phyloP scores from a whole-genome alignment of 2,329 filamentous ascomycete genomes.

The Xylariaceae sp. region DNA sequence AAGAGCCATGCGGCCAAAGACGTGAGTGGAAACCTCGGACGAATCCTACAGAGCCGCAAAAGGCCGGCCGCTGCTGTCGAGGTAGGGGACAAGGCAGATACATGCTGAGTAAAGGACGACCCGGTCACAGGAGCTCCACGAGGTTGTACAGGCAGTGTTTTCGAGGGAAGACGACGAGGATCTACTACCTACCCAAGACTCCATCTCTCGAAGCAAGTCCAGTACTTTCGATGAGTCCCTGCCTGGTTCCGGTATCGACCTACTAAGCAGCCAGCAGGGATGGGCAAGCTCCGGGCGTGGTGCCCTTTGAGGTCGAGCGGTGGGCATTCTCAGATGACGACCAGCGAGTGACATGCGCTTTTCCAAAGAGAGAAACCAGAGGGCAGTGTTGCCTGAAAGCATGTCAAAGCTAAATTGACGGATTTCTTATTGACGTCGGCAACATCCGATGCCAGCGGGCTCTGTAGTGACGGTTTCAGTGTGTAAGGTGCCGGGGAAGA shows the following conservation, averaged over 20 bases:
- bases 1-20: constrained; percentile 17
- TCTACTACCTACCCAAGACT: no score
- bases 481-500: background rate
- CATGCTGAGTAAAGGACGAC: constrained; percentile 19
- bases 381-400: constrained; percentile 23
- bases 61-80: constrained; percentile 16
- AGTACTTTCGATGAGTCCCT: constrained; percentile 20
- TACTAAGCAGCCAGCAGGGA: constrained; percentile 19
- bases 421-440: constrained; percentile 14
- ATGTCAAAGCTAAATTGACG: constrained; percentile 4
- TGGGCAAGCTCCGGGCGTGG: constrained; percentile 17
- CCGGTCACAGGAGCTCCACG: no score
- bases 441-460: constrained; percentile 6
- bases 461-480: background rate
- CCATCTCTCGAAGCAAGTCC: constrained; percentile 19
- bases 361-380: constrained; percentile 9
- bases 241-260: constrained; percentile 19
- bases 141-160: no score
- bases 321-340: constrained; percentile 13
- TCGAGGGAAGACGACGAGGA: no score
- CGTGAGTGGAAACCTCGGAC: constrained; percentile 20
- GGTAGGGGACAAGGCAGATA: constrained; percentile 16
- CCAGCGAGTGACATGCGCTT: constrained; percentile 18
- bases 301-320: constrained; percentile 21
- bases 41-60: constrained; percentile 18